Evolutionary conservation across 2,329 filamentous ascomycete genomes (phyloP).

Genomic region (Pyricularia grisea): DNA sequence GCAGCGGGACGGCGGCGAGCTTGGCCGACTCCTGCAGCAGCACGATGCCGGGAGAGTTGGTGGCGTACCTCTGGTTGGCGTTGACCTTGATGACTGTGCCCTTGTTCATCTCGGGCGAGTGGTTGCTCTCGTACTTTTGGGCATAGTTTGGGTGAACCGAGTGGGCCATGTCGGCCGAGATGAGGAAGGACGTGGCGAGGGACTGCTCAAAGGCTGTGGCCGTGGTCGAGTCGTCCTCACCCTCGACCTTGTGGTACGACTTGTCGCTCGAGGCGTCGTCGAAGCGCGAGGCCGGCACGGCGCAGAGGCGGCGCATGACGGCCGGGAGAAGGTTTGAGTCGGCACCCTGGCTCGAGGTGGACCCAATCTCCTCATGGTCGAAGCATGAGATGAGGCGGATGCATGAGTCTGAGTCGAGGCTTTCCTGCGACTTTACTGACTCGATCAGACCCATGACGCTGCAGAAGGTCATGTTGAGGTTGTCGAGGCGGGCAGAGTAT

Average conservation of each 20-base stretch:
- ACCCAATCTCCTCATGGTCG: constrained; percentile 96
- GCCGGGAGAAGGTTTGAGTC: constrained; percentile 86
- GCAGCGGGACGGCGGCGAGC: constrained; percentile 68
- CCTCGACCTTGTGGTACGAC: constrained; percentile 50
- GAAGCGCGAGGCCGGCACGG: constrained; percentile 53
- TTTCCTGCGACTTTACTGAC: constrained; percentile 54
- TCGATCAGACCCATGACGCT: constrained; percentile 76
- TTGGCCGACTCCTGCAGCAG: constrained; percentile 80
- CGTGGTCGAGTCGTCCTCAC: constrained; percentile 56
- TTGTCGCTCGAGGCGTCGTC: constrained; percentile 42
- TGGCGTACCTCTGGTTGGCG: constrained; percentile 93
- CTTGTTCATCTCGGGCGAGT: constrained; percentile 92
- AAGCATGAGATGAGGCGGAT: constrained; percentile 94
- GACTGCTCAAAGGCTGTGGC: constrained; percentile 90
- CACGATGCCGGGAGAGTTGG: constrained; percentile 91
- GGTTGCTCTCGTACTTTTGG: constrained; percentile 81
- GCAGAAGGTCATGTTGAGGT: constrained; percentile 94
- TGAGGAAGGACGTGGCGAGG: constrained; percentile 79
- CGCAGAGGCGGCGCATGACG: constrained; percentile 77
- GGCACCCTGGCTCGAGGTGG: constrained; percentile 83
- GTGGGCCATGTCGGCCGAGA: constrained; percentile 97
- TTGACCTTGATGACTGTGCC: constrained; percentile 97
- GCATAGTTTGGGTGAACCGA: constrained; percentile 92
- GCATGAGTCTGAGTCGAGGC: constrained; percentile 56
- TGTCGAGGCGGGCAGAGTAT: constrained; percentile 92